Evolutionary conservation across 1,284 basidiomycete genomes (phyloP), one percentile per base, ranked within the genome.

Genomic region (Malassezia nana): DNA sequence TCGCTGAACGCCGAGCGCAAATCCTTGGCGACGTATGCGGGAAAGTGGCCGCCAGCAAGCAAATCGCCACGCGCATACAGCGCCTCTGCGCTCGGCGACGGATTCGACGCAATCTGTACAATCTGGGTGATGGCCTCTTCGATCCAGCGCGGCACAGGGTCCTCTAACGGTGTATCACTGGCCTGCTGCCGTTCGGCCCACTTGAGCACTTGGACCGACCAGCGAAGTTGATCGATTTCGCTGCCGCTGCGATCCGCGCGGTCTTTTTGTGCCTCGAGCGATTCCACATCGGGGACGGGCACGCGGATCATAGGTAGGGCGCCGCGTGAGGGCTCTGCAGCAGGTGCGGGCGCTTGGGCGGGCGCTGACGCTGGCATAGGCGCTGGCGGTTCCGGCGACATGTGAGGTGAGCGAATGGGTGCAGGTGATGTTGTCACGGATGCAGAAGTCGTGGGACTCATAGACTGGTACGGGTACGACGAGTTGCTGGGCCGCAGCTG

Each of bases 1-100:
- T 90, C 88, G 41, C 86, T 80, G 76, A 95, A 95, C 1, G 91
- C 89, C 3, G 80, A 74, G 15, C 86, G 80, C 4, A 85, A 83
- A 66, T 87, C 87, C 58, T 80, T 81, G 57, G 65, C 60, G 64
- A 73, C 60, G 67, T 78, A 60, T 18, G 66, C 47, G 1, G 77
- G 76, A 65, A 78, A 78, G 3, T 76, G 69, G 26, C 88, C 88
- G 0, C 81, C 81, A 0, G 84, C 78, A 2, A 81, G 79, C 45
- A 90, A 78, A 6, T 82, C 82, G 0, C 84, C 89, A 4, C 84
- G 81, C 54, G 84, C 78, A 68, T 83, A 87, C 33, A 87, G 75
- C 0, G 86, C 85, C 66, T 89, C 86, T 0, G 85, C 80, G 1
- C 82, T 77, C 50, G 82, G 78, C 1, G 75, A 63, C 4, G 57